A percentile compares a stretch with the other conserved stretches of the same genome.
Conservation (phyloP, 345 rosid genomes). For the Eucalyptus polyanthemos region DNA sequence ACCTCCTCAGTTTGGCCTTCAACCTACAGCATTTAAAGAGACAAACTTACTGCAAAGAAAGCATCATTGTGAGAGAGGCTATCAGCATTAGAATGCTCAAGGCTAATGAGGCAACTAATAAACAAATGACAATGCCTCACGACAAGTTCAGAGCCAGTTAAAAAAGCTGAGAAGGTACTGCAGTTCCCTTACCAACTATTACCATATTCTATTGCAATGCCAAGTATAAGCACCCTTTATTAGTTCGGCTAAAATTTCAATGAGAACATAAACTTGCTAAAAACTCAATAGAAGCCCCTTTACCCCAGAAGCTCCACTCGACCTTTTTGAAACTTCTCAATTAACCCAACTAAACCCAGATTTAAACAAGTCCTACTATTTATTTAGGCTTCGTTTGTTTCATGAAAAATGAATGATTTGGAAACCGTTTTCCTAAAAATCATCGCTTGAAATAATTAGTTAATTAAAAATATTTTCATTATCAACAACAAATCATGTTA, state of each 20-base stretch:
- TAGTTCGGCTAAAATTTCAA: neutral
- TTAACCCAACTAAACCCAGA: neutral
- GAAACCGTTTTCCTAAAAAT: neutral
- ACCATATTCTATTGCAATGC: neutral
- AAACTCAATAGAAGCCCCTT: neutral
- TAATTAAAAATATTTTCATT: neutral
- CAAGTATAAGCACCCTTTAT: neutral
- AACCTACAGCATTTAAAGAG: constrained; percentile 32
- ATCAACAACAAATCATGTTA: neutral
- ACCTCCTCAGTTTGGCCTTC: constrained; percentile 94
- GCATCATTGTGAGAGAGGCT: neutral
- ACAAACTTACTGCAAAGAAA: neutral
- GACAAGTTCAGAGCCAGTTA: neutral
- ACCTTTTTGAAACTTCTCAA: neutral
- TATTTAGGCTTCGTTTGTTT: neutral
- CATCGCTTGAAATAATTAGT: neutral
- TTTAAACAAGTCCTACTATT: neutral
- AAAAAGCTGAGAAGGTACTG: neutral
- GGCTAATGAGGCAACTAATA: neutral
- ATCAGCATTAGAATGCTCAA: neutral
- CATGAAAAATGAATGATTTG: neutral
- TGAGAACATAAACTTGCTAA: neutral
- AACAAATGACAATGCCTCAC: neutral
- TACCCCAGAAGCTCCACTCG: neutral
- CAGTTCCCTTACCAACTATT: neutral